Evolutionary conservation across 306 rosid species (phyloP), one percentile per base, ranked within the genome.

Genomic region (Quercus mongolica): DNA sequence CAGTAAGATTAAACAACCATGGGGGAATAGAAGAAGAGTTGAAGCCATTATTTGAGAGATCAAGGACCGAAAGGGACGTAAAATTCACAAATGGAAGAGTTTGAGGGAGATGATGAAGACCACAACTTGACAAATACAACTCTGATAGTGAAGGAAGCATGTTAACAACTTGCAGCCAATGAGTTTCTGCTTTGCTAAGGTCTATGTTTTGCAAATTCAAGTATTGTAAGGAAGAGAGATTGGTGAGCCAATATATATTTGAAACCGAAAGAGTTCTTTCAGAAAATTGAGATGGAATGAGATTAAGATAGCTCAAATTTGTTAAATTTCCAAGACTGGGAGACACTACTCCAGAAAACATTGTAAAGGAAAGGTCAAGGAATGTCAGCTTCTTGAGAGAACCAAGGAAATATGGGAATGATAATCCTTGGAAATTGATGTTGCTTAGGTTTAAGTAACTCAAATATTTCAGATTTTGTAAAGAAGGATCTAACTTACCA

Each of bases 391-490:
- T 58, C 13, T 14, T 31, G 65, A 74, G 25, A 23, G 78, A 56
- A 0, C 69, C 51, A 18, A 74, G 4, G 31, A 74, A 57, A 10
- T 5, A 12, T 28, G 64, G 69, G 28, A 57, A 11, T 14, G 5
- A 6, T 6, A 7, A 5, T 59, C 49, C 63, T 4, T 13, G 4
- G 30, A 76, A 64, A 33, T 19, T 4, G 30, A 51, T 30, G 65
- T 19, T 5, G 54, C 80, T 76, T 46, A 76, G 44, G 65, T 76
- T 73, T 33, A 76, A 51, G 41, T 65, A 76, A 25, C 5, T 67
- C 31, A 76, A 5, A 38, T 57, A 49, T 17, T 41, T 25, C 11
- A 64, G 30, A 4, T 28, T 28, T 0, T 28, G 31, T 28, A 28
- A 28, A 28, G 31, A 28, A 28, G 31, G 31, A 28, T 28, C 0